Conservation (phyloP, 148 eudicot genomes). For the Salicornia ramosissima region DNA sequence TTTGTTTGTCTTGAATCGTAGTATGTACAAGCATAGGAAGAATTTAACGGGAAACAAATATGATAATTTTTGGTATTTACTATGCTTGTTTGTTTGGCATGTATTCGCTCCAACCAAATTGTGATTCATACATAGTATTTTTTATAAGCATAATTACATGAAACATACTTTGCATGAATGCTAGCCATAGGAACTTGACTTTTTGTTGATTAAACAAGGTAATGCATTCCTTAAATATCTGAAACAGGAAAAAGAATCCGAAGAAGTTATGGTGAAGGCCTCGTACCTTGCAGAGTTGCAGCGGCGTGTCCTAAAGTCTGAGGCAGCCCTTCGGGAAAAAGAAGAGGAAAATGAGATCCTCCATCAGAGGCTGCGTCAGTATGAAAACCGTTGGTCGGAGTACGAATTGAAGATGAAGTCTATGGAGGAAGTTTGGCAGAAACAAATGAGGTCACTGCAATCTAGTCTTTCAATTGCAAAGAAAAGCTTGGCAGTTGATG, state of each 20-base stretch:
- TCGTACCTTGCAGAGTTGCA: conserved; percentile 89
- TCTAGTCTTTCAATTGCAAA: conserved; percentile 91
- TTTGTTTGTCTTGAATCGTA: too few species aligned
- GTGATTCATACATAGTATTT: not conserved
- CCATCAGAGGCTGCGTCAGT: conserved; percentile 78
- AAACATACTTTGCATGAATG: not conserved
- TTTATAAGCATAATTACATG: not conserved
- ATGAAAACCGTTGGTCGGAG: conserved; percentile 88
- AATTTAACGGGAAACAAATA: too few species aligned
- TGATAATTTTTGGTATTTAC: too few species aligned
- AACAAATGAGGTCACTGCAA: conserved; percentile 94
- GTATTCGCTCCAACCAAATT: not conserved
- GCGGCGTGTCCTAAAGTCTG: conserved; percentile 83
- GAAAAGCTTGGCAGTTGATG: conserved; percentile 70
- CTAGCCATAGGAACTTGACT: not conserved
- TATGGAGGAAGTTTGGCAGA: conserved; percentile 99
- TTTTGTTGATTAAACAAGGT: not conserved
- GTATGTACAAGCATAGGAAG: too few species aligned
- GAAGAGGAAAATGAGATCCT: conserved; percentile 91
- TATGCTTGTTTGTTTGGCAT: conserved; percentile 2
- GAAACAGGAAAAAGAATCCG: conserved; percentile 60
- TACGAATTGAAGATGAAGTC: conserved; percentile 97
- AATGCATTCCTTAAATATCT: conserved; percentile 1
- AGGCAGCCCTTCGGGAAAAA: conserved; percentile 78
- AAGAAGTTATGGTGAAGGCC: conserved; percentile 74